Base-by-base conservation (phyloP, 208 protist species). In the Leptomonas pyrrhocoris region DNA sequence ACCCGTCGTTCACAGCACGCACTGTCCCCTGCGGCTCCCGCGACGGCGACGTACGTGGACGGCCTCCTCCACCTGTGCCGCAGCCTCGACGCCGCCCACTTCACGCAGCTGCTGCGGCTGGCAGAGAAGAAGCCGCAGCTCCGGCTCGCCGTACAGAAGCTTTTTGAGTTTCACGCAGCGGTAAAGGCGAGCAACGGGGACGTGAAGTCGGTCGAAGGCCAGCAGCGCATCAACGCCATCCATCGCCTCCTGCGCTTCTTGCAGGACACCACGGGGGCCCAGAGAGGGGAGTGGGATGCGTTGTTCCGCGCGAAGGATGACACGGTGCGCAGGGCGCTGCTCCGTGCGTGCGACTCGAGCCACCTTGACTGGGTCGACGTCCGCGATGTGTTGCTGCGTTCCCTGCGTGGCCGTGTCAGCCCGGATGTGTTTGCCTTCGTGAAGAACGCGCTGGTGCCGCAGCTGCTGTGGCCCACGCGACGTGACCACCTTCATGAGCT, bases 301-400 rank as follows among this genome's bases (percentile, higher is more conserved):
- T 51, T 94, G 2, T 94, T 94, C 38, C 79, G 82, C 66, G 46
- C 79, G 13, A 92, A 89, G 65, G 89, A 94, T 54, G 89, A 90
- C 30, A 68, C 70, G 15, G 75, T 92, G 30, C 79, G 73, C 6
- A 82, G 82, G 28, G 77, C 86, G 13, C 78, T 94, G 36, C 57
- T 90, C 21, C 80, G 31, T 5, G 73, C 71, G 28, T 92, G 86
- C 60, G 56, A 73, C 23, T 65, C 70, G 8, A 23, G 49, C 2
- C 56, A 74, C 18, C 31, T 71, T 7, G 68, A 87, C 62, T 89
- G 81, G 70, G 36, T 49, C 11, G 71, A 65, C 9, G 82, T 68
- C 45, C 82, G 84, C 9, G 63, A 68, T 3, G 21, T 30, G 4
- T 77, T 94, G 36, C 48, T 88, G 15, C 62, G 55, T 28, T 62